Base-by-base conservation (phyloP, 2,329 filamentous ascomycete species). In the Elsinoe ampelina region DNA sequence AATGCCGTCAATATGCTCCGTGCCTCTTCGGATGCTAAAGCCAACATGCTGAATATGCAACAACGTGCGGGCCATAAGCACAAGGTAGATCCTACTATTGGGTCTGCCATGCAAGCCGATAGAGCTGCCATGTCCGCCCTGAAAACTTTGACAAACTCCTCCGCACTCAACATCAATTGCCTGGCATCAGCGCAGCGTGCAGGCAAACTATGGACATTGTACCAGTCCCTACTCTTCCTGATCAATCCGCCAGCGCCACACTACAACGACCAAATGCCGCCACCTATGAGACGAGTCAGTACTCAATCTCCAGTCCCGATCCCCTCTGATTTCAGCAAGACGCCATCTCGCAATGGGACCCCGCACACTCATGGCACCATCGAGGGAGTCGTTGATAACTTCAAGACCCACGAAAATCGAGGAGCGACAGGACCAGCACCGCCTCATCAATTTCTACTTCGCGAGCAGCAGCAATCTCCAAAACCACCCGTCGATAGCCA, bases 111-210 rank as follows among this genome's bases (percentile, higher is more conserved):
- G 6, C 42, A 58, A 1, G 26, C 42, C 1, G 59, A 57, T 15
- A 45, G 52, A 11, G 36, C 57, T 15, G 57, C 48, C 7, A 42
- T 58, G 34, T 32, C 52, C 30, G 35, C 50, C 5, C 54, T 60
- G 3, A 32, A 57, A 30, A 35, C 39, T 3, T 17, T 60, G 26
- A 22, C 56, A 6, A 20, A 45, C 15, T 55, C 57, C n/a, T 51
- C 48, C 6, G 59, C 59, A 11, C 55, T 58, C 2, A 58, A 60
- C 32, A 57, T 58, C 34, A 58, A 58, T 12, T 60, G 59, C 26
- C 19, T 60, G 8, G 39, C 57, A 3, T 13, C 52, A 3, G 20
- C 15, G 6, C 35, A 58, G 15, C 57, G 59, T 34, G 50, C 57
- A 13, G 43, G 52, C 26, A 15, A 55, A 43, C 22, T 60, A 22